Evolutionary conservation across 225 moss, liverwort and hornwort genomes (phyloP), one percentile per base, ranked within the genome.

Genomic region (Thuidium tamariscinum): DNA sequence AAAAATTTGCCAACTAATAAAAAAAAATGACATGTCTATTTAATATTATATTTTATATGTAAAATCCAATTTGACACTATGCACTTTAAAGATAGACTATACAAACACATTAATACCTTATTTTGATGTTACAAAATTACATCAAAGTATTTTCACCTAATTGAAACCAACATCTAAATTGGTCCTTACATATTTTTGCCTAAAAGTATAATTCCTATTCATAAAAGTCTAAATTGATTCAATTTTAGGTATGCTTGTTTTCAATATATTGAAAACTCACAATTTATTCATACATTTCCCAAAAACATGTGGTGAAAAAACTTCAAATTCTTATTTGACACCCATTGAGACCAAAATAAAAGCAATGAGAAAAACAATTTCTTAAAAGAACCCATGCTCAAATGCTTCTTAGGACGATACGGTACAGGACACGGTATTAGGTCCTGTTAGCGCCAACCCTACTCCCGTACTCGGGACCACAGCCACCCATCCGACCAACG

Each of bases 151-250:
- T 30, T 49, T 2, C 12, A 48, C 10, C 48, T 48, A 19, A 4
- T 19, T 73, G 3, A 4, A 49, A 73, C 1, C 12, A 49, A 11
- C 1, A 20, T 18, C 12, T 32, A 32, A 49, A 49, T 32, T 20
- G 12, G 1, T 12, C 12, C 1, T 20, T 20, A 0, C 20, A 49
- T 11, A 12, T 20, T 49, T 48, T 49, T 1, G 20, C 20, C 7
- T 48, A 4, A 32, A 7, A 49, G 1, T 30, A 49, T 0, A 49
- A 74, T 0, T 20, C 2, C 0, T 74, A 1, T 6, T 32, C 0
- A 7, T 4, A 7, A 30, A 11, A 73, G 3, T 0, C 48, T 19
- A 32, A 29, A 19, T 51, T 13, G 10, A 10, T 72, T 48, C 30
- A 72, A 48, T 30, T 11, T 46, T 11, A 73, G 19, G 0, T 32